Evolutionary conservation across 2,329 filamentous ascomycete species (phyloP).

Genomic region (Monosporascus sp.): DNA sequence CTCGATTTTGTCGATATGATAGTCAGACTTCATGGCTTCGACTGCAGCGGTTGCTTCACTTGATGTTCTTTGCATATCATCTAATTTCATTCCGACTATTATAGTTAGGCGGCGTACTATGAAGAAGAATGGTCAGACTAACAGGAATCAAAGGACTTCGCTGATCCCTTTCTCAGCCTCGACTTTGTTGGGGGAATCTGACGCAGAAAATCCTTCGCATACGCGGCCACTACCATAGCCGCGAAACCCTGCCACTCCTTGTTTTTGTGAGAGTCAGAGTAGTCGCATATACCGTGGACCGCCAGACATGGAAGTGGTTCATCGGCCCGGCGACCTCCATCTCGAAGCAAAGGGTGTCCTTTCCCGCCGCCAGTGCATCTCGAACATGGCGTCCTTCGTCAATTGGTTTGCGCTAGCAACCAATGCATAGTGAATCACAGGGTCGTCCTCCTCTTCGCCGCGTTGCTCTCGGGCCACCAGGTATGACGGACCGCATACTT

Average conservation of each 20-base stretch:
- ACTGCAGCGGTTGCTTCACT: too few relatives aligned
- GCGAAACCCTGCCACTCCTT: conserved; percentile 18
- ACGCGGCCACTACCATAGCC: conserved; percentile 12
- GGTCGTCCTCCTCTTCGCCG: conserved; percentile 3
- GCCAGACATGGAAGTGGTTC: conserved; percentile 20
- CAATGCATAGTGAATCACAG: conserved; percentile 18
- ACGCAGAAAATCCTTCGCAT: conserved; percentile 11
- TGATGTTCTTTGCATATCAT: too few relatives aligned
- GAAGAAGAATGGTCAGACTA: neutral
- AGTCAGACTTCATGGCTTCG: too few relatives aligned
- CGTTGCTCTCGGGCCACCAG: neutral
- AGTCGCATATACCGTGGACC: conserved; percentile 22
- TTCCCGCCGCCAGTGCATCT: conserved; percentile 6
- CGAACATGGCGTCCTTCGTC: conserved; percentile 16
- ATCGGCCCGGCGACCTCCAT: conserved; percentile 16
- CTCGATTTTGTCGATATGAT: too few relatives aligned
- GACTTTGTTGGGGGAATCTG: neutral
- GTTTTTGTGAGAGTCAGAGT: conserved; percentile 22
- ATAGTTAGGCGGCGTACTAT: neutral
- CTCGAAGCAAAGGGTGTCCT: conserved; percentile 15
- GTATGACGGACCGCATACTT: conserved; percentile 9
- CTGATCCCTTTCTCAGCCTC: neutral
- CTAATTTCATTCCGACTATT: neutral
- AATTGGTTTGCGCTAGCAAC: conserved; percentile 21
- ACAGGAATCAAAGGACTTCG: neutral